Evolutionary conservation across 805 yeast genomes (phyloP), one percentile per base, ranked within the genome.

Genomic region (Saccharomycopsis microspora): DNA sequence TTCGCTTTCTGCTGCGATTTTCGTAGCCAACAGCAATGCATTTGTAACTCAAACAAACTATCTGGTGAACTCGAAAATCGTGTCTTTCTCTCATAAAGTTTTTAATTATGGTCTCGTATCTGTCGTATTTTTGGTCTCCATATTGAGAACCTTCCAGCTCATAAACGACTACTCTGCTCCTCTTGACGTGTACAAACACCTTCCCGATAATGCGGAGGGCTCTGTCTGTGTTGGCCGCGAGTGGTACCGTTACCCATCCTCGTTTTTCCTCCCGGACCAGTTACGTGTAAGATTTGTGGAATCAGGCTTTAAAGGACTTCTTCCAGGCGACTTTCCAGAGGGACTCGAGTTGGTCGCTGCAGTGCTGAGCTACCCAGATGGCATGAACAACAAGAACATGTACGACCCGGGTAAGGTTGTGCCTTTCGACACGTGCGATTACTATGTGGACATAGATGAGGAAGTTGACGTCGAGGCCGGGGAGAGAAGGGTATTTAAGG

Each of bases 161-260:
- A 72, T 76, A 1, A 60, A 64, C 7, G 85, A 84, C 57, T 88
- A 89, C 59, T 66, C 76, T 32, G 85, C 95, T 0, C 95, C 96
- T 4, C 64, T 87, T 44, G 55, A 66, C 0, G 76, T 82, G 1
- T 82, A 78, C 57, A 56, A 65, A n/a, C 67, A 65, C 32, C 54
- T 74, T 9, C 71, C 72, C 31, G 48, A 52, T 19, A 49, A 58
- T 5, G 56, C 57, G 3, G 43, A 52, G 9, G 66, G 64, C 36
- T 82, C 78, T 54, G 82, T 90, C 0, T 90, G 97, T 63, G 71
- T 84, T n/a, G 97, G 96, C 2, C 74, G 95, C 50, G 97, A 90
- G 65, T 89, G 97, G 97, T 87, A 86, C 58, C 84, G 90, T 59
- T 89, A 69, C 63, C 96, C 97, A 6, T 79, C 85, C 1, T 88